Evolutionary conservation across 2,329 filamentous ascomycete genomes (phyloP), one percentile per base, ranked within the genome.

Genomic region (Ascochyta koolunga): DNA sequence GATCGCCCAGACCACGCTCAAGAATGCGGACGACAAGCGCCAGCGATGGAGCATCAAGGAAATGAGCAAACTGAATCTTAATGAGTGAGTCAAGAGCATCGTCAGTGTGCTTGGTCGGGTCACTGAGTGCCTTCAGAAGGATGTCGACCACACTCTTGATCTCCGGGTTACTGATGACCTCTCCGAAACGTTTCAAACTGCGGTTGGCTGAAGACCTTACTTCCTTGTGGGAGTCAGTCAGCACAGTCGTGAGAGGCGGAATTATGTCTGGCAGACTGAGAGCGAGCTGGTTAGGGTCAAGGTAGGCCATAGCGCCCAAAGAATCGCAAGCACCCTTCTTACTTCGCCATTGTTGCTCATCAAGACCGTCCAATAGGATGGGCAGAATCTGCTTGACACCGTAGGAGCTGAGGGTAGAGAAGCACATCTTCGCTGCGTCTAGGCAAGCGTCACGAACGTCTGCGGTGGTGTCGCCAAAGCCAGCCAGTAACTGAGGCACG

Each of bases 181-280:
- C 96, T 62, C 96, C 95, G 72, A 99, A 99, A 51, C 95, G 89
- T 79, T 99, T 96, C 78, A 99, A 82, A 78, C 92, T 96, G 77
- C 93, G 88, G 76, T 99, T 99, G 7, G 95, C 95, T 19, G 91
- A 93, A 38, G 86, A 81, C 56, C 95, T 86, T 27, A 99, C 95
- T 77, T 99, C 95, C 76, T 99, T 99, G 79, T 99, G 95, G 68
- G 91, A 97, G 79, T 99, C 95, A 65, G 96, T 99, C 54, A 99
- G 80, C 3, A 98, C 95, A 39, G 89, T 87, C 1, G 96, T 98
- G 52, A 99, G 82, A 15, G 96, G 93, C 22, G 96, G 95, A 63
- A 99, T 99, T 64, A 99, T 99, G 51, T 96, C 93, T 2, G 95
- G 95, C 67, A 99, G 79, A 72, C 93, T 98, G 64, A 89, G 84